These are phyloP conservation scores for Echinochloa phyllopogon DNA, from an alignment of 176 grass and related monocot genomes.

Conservation along the genomic window DNA sequence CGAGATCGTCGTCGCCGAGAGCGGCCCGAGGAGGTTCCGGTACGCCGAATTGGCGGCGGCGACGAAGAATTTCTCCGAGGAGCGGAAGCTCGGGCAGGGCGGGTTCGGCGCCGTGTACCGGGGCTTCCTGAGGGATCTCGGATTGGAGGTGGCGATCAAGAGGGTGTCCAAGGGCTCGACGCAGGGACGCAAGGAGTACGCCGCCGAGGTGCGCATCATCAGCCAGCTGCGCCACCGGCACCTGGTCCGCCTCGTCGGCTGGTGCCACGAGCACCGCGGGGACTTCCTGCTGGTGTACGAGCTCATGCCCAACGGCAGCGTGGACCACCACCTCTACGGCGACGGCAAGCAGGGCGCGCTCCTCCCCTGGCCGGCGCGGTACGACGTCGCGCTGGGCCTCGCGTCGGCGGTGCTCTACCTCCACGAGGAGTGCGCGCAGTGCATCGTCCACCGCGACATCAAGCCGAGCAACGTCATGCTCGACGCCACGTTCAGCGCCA, in stretches of 20 bases:
- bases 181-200: conserved; percentile 75
- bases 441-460: conserved; percentile 77
- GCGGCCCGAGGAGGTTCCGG: conserved; percentile 56
- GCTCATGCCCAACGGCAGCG: conserved; percentile 85
- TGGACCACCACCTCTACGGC: conserved; percentile 73
- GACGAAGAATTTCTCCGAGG: conserved; percentile 69
- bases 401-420: conserved; percentile 83
- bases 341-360: conserved; percentile 43
- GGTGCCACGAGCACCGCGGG: conserved; percentile 80
- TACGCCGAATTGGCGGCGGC: conserved; percentile 64
- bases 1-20: conserved; percentile 60
- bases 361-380: conserved; percentile 59
- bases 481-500: conserved; percentile 71
- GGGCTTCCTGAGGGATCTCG: conserved; percentile 58
- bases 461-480: conserved; percentile 93
- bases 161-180: conserved; percentile 67
- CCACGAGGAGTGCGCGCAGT: conserved; percentile 67
- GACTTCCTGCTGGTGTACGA: conserved; percentile 88
- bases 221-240: conserved; percentile 79
- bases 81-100: conserved; percentile 79
- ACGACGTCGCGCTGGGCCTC: conserved; percentile 62
- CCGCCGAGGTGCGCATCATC: conserved; percentile 83
- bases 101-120: conserved; percentile 81
- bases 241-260: conserved; percentile 77
- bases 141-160: conserved; percentile 79